Evolutionary conservation across 2,329 filamentous ascomycete genomes (phyloP), one percentile per base, ranked within the genome.

Genomic region (Paraconiothyrium brasiliense): DNA sequence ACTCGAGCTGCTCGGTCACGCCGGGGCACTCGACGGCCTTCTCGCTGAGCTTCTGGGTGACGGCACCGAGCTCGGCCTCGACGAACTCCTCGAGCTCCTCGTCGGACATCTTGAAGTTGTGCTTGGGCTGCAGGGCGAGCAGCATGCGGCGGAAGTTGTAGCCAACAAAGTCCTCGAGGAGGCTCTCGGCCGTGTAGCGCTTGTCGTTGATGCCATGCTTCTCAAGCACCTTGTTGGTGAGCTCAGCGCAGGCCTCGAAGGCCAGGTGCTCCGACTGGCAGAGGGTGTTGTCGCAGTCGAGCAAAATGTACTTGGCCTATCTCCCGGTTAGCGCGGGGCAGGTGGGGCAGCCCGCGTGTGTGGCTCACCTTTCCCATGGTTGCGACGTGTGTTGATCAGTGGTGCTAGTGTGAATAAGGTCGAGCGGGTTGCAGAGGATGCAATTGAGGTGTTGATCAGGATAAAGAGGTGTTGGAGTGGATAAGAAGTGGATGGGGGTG

Each of bases 121-220:
- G 89, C 79, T 91, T 90, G 78, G 88, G 82, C 80, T 93, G 89
- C 63, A 97, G 87, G 63, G 87, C 88, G 61, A 84, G 80, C 81
- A 97, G 89, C 92, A 97, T 97, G 80, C 92, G 92, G 70, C 93
- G 92, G 86, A 97, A 97, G 86, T 96, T 97, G 79, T 95, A 91
- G 72, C 94, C 93, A 71, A 97, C 92, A 74, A 96, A 97, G 82
- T 97, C 92, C 70, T 85, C 83, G 81, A 97, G 92, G 66, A 97
- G 89, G 62, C 88, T 85, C 51, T 89, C 87, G 74, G 91, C 91
- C 4, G 91, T 93, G 84, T 96, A 97, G 76, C 86, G 87, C 70
- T 87, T 84, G 30, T 84, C 74, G 30, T 84, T 74, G 72, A 92
- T 84, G 71, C 84, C 82, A 74, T 90, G 85, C 74, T 86, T 85